Conservation (phyloP, 1,284 basidiomycete species). For the Fistulina hepatica region DNA sequence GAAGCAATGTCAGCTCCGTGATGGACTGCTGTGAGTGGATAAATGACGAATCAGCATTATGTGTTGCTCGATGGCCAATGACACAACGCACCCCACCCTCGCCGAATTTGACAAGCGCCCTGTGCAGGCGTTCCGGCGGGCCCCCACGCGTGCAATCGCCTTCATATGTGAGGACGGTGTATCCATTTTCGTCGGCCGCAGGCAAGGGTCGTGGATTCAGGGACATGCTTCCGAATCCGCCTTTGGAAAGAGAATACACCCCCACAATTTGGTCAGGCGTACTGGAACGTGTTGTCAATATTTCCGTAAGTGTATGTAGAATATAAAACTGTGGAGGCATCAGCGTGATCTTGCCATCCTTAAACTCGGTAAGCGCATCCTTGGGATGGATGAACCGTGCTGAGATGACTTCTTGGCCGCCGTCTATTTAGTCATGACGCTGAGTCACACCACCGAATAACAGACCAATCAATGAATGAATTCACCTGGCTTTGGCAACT, state of each 20-base stretch:
- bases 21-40: too few relatives aligned
- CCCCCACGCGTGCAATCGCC: constrained; percentile 60
- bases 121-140: constrained; percentile 43
- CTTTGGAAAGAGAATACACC: constrained; percentile 36
- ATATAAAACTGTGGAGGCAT: constrained; percentile 70
- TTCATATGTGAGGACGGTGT: constrained; percentile 45
- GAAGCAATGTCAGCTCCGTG: too few relatives aligned
- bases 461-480: constrained; percentile 1
- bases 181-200: constrained; percentile 31
- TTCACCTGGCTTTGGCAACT: constrained; percentile 45
- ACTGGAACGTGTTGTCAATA: constrained; percentile 32
- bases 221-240: constrained; percentile 48
- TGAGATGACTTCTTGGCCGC: constrained; percentile 55
- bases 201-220: constrained; percentile 38
- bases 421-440: constrained; percentile 31
- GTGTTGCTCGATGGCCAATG: too few relatives aligned
- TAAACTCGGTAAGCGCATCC: constrained; percentile 40
- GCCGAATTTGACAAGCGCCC: constrained; percentile 35
- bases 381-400: constrained; percentile 50
- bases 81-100: constrained; percentile 40
- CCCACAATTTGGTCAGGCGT: constrained; percentile 34
- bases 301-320: constrained; percentile 41
- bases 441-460: neutral
- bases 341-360: constrained; percentile 37
- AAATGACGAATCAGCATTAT: too few relatives aligned